These are phyloP conservation scores for Pulveroboletus ravenelii DNA, from an alignment of 768 basidiomycete species.

Conservation along the genomic window DNA sequence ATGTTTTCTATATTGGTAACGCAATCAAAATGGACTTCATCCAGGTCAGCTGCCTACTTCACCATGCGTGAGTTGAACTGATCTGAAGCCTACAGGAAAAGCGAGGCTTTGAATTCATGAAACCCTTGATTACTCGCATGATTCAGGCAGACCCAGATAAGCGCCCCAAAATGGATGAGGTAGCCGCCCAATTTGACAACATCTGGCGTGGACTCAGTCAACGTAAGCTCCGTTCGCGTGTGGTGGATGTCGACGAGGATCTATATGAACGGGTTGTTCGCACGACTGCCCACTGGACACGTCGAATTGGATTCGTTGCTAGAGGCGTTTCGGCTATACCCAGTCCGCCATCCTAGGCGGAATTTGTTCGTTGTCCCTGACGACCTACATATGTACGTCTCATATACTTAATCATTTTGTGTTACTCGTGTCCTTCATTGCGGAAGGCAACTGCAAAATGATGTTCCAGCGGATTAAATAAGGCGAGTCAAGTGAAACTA, in stretches of 20 bases:
- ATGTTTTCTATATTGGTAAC: constrained; percentile 43
- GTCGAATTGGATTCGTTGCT: constrained; percentile 6
- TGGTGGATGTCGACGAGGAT: constrained; percentile 6
- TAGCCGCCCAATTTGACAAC: constrained; percentile 27
- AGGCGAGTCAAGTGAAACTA: no score
- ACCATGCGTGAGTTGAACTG: constrained; percentile 12
- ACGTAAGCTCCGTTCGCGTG: constrained; percentile 29
- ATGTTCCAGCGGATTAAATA: no score
- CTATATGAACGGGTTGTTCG: not conserved
- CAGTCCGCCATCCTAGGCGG: not conserved
- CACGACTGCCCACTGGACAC: constrained; percentile 23
- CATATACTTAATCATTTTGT: no score
- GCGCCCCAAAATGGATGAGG: constrained; percentile 36
- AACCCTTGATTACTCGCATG: constrained; percentile 35
- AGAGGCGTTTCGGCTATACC: constrained; percentile 21
- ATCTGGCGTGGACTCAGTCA: constrained; percentile 17
- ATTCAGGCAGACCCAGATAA: constrained; percentile 31
- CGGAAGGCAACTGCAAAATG: no score
- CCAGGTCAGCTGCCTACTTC: no score
- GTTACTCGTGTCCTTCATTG: no score
- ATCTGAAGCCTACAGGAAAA: not conserved
- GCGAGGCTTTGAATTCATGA: constrained; percentile 29
- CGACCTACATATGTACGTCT: no score
- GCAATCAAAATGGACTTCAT: constrained; percentile 30
- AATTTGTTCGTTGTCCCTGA: no score